Conservation (phyloP, 139 green algal genomes). For the Chlorella sp. region DNA sequence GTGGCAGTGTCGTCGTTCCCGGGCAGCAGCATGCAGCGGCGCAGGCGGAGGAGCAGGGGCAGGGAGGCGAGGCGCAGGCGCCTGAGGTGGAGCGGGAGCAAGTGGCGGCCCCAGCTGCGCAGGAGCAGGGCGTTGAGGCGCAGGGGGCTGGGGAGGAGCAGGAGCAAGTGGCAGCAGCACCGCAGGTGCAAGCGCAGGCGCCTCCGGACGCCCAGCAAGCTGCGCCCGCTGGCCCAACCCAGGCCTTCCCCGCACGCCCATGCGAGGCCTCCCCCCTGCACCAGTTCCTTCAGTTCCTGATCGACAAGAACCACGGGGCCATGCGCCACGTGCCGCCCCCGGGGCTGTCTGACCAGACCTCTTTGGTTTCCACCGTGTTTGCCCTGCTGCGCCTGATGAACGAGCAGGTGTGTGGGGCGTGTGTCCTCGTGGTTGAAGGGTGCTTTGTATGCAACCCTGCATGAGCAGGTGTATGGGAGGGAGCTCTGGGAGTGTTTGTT, state of each 20-base stretch:
- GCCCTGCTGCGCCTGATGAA: conserved; percentile 66
- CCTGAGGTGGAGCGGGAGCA: background rate
- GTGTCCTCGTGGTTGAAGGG: background rate
- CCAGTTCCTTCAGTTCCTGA: conserved; percentile 67
- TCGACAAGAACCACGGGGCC: conserved; percentile 76
- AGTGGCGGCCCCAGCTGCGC: background rate
- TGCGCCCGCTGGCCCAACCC: background rate
- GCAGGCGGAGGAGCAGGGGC: background rate
- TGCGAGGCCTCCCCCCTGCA: conserved; percentile 34
- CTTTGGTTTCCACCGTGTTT: conserved; percentile 80
- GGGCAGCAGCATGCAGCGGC: background rate
- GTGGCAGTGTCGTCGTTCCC: background rate
- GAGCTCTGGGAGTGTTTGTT: background rate
- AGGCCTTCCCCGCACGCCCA: background rate
- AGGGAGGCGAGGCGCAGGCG: background rate
- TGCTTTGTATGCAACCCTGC: too few relatives aligned
- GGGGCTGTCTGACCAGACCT: conserved; percentile 79
- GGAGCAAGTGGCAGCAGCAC: background rate
- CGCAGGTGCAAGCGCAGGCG: background rate
- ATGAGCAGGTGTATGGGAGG: background rate
- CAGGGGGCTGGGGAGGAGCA: too few relatives aligned
- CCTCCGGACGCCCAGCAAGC: background rate
- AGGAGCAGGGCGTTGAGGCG: too few relatives aligned
- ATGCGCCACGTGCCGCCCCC: conserved; percentile 76
- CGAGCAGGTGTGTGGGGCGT: background rate